phyloP scores from a whole-genome alignment of 2,329 filamentous ascomycete genomes.

The Ceratocystis cubensis region DNA sequence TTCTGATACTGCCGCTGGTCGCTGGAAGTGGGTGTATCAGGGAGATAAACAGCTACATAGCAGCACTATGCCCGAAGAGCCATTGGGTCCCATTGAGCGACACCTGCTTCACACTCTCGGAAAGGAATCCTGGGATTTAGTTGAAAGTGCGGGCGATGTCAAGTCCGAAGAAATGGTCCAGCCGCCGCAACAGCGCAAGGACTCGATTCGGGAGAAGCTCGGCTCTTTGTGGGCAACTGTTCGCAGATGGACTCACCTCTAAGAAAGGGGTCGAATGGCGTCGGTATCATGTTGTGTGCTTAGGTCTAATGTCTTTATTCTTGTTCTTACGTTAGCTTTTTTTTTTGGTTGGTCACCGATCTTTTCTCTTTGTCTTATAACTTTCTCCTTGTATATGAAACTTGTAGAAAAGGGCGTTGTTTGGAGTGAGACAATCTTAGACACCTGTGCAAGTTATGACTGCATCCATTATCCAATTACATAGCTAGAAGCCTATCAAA shows the following conservation, averaged over 20 bases:
- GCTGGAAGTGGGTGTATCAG: conserved; percentile 44
- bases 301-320: not conserved
- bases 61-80: conserved; percentile 40
- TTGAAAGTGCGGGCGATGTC: conserved; percentile 3
- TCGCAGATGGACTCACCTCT: not conserved
- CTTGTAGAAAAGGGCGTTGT: no score
- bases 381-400: no score
- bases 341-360: not conserved
- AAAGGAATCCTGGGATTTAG: conserved; percentile 29
- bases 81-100: conserved; percentile 40
- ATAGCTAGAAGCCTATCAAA: not conserved
- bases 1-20: conserved; percentile 24
- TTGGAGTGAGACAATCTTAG: no score
- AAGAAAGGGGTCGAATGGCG: not conserved
- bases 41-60: conserved; percentile 33
- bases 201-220: conserved; percentile 11
- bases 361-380: not conserved
- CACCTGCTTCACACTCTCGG: conserved; percentile 36
- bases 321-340: not conserved
- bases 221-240: not conserved
- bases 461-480: not conserved
- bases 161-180: conserved; percentile 9
- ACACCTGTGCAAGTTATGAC: no score
- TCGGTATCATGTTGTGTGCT: not conserved
- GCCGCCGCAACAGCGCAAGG: conserved; percentile 10